Evolutionary conservation across 2,329 filamentous ascomycete species (phyloP).

Genomic region (Fulvia fulva): DNA sequence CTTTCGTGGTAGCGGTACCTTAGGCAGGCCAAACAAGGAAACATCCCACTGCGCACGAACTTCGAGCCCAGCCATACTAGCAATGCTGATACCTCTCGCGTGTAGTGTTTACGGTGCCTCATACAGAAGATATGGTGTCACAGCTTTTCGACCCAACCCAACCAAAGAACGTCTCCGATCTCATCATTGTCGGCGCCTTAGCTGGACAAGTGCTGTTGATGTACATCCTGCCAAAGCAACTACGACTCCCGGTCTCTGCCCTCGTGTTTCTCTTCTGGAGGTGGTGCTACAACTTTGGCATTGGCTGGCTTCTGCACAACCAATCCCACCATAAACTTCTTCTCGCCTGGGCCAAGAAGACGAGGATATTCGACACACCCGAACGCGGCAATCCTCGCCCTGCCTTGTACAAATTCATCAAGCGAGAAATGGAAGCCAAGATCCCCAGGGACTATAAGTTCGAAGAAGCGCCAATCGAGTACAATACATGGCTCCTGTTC

Average conservation of each 20-base stretch:
- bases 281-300: slow-evolving; percentile 86
- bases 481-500: slow-evolving; percentile 98
- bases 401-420: slow-evolving; percentile 76
- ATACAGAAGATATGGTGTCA: slow-evolving; percentile 98
- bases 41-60: background rate
- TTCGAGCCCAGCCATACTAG: slow-evolving; percentile 2
- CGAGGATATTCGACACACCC: slow-evolving; percentile 80
- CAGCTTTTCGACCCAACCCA: slow-evolving; percentile 91
- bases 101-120: slow-evolving; percentile 88
- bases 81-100: slow-evolving; percentile 25
- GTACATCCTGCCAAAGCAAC: slow-evolving; percentile 64
- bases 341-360: slow-evolving; percentile 81
- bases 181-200: slow-evolving; percentile 73
- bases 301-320: slow-evolving; percentile 80
- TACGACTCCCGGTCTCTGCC: slow-evolving; percentile 75
- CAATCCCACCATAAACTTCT: slow-evolving; percentile 87
- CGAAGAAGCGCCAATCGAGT: slow-evolving; percentile 88
- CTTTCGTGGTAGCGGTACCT: slow-evolving; percentile 7
- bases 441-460: slow-evolving; percentile 92
- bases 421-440: slow-evolving; percentile 88
- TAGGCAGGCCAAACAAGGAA: slow-evolving; percentile 10
- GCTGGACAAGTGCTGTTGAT: slow-evolving; percentile 69
- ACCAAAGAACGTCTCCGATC: slow-evolving; percentile 90
- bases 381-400: slow-evolving; percentile 78
- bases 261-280: slow-evolving; percentile 88